Conservation (phyloP, 257 asterid genomes). For the Catharanthus roseus region DNA sequence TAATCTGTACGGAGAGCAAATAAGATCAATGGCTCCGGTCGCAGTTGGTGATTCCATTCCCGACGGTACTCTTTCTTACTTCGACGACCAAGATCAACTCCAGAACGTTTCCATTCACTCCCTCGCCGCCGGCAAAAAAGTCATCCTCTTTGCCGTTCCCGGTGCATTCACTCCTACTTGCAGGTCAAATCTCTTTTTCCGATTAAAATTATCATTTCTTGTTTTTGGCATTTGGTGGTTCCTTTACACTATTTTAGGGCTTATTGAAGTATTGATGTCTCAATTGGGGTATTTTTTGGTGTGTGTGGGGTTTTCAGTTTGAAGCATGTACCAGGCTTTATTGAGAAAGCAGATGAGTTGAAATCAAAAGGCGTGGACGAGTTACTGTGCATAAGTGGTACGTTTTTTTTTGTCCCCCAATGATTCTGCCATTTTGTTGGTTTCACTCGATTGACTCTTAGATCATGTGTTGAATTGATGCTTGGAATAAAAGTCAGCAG, state of each 20-base stretch:
- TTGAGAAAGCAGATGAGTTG: constrained; percentile 74
- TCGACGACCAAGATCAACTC: constrained; percentile 72
- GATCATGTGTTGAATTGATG: neutral
- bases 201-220: neutral
- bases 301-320: constrained; percentile 37
- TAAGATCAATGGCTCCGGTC: constrained; percentile 65
- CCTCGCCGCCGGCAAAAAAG: constrained; percentile 70
- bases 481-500: neutral
- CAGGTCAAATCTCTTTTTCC: constrained; percentile 38
- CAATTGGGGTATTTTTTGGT: neutral
- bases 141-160: constrained; percentile 75
- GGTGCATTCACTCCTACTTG: constrained; percentile 95
- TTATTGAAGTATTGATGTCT: neutral
- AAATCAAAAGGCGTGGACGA: constrained; percentile 76
- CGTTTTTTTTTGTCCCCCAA: constrained; percentile 5
- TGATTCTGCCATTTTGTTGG: neutral
- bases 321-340: constrained; percentile 92
- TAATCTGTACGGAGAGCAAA: too few species aligned
- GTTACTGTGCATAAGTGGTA: constrained; percentile 63
- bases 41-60: constrained; percentile 65
- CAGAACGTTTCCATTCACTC: constrained; percentile 66
- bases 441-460: neutral
- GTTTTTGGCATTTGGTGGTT: neutral
- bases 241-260: neutral
- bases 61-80: constrained; percentile 61